These are phyloP conservation scores for Pythium vanterpoolii DNA, from an alignment of 352 stramenopile genomes.

Conservation along the genomic window DNA sequence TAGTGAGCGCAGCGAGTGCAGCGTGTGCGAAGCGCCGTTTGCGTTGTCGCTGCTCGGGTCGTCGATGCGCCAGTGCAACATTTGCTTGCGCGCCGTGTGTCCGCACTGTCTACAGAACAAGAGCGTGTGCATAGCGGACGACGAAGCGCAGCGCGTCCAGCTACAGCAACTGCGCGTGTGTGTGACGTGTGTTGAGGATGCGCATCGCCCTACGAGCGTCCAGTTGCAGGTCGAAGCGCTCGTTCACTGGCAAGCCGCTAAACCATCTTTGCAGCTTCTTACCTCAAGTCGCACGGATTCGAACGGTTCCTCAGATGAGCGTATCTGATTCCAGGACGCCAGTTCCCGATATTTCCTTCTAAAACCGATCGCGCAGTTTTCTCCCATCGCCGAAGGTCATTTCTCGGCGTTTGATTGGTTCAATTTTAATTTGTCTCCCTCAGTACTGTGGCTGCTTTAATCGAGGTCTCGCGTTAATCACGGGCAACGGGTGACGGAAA, in stretches of 20 bases:
- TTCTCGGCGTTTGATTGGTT: background rate
- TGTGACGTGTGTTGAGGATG: background rate
- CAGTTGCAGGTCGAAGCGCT: slow-evolving; percentile 8
- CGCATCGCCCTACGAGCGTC: background rate
- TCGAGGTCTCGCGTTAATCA: slow-evolving; percentile 12
- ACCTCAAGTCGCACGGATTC: slow-evolving; percentile 18
- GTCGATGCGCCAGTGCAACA: slow-evolving; percentile 6
- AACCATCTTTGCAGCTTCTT: background rate
- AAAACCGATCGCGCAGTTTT: background rate
- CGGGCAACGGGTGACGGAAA: slow-evolving; percentile 8
- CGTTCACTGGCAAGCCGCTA: background rate
- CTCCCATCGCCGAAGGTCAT: too few species aligned
- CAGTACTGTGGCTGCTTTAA: slow-evolving; percentile 7
- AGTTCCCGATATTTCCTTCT: background rate
- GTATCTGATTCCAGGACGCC: background rate
- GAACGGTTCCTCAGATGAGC: slow-evolving; percentile 3
- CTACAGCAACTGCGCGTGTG: slow-evolving; percentile 5
- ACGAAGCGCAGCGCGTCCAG: slow-evolving; percentile 4
- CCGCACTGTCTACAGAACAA: slow-evolving; percentile 18
- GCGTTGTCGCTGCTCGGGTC: slow-evolving; percentile 1
- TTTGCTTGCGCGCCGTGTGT: slow-evolving; percentile 9
- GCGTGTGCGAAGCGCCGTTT: slow-evolving; percentile 7
- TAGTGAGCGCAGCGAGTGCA: slow-evolving; percentile 17
- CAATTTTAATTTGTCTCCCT: slow-evolving; percentile 3
- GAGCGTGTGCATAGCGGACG: slow-evolving; percentile 1